phyloP scores from a whole-genome alignment of 352 stramenopile genomes.

The Poterioochromonas sp. region DNA sequence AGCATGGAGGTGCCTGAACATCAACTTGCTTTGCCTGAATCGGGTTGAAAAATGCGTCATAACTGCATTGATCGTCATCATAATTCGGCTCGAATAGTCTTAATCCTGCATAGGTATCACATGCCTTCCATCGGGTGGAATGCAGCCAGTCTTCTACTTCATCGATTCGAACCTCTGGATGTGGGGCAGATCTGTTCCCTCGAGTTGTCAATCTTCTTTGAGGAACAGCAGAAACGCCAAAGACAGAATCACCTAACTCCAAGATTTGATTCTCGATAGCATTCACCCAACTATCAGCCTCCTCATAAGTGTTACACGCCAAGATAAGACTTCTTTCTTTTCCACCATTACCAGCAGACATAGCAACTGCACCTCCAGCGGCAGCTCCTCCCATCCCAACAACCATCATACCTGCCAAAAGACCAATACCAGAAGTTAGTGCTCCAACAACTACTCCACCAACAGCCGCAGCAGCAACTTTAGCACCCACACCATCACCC shows the following conservation, averaged over 20 bases:
- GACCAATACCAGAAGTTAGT: slow-evolving; percentile 35
- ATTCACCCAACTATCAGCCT: slow-evolving; percentile 32
- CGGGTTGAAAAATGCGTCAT: neutral
- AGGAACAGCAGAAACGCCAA: neutral
- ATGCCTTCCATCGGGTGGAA: slow-evolving; percentile 2
- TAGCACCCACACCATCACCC: neutral
- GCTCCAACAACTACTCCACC: slow-evolving; percentile 39
- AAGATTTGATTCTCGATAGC: slow-evolving; percentile 34
- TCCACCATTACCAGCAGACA: neutral
- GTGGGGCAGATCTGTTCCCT: neutral
- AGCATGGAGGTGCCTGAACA: slow-evolving; percentile 8
- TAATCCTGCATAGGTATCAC: slow-evolving; percentile 10
- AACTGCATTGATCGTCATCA: neutral
- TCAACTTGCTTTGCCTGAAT: neutral
- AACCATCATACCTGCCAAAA: slow-evolving; percentile 39
- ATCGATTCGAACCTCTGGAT: slow-evolving; percentile 16
- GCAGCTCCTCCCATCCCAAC: slow-evolving; percentile 35
- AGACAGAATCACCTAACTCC: neutral
- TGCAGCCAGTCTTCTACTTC: slow-evolving; percentile 22
- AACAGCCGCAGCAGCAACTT: slow-evolving; percentile 37
- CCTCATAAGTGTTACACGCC: slow-evolving; percentile 37
- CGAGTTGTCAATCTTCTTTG: neutral
- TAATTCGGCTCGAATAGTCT: neutral
- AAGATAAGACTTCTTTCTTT: slow-evolving; percentile 31
- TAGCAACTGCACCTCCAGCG: slow-evolving; percentile 16